Evolutionary conservation across 2,329 filamentous ascomycete species (phyloP).

Genomic region (Simplicillium sp.): DNA sequence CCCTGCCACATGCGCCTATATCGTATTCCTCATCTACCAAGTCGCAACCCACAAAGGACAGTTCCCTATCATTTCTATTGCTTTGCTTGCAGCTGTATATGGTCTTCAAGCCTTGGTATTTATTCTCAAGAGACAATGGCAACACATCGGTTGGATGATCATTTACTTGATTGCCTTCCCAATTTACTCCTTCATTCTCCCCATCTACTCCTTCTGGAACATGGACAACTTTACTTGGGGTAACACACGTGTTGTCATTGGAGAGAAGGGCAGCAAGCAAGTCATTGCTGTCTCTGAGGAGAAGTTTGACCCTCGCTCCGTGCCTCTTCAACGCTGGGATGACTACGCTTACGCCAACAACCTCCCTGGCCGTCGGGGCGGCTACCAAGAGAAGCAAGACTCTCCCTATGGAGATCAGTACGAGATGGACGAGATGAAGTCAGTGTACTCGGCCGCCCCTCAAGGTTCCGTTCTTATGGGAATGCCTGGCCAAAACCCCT

Average conservation of each 20-base stretch:
- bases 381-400: constrained; percentile 53
- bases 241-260: constrained; percentile 94
- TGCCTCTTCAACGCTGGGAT: constrained; percentile 94
- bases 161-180: constrained; percentile 96
- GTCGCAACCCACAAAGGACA: constrained; percentile 60
- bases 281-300: constrained; percentile 81
- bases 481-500: constrained; percentile 62
- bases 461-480: constrained; percentile 82
- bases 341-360: constrained; percentile 84
- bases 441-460: constrained; percentile 85
- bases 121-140: constrained; percentile 94
- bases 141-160: constrained; percentile 98
- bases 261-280: constrained; percentile 84
- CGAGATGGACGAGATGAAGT: constrained; percentile 98
- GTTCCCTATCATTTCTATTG: constrained; percentile 78
- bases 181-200: constrained; percentile 83
- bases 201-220: constrained; percentile 98
- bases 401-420: constrained; percentile 67
- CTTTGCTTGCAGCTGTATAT: constrained; percentile 85
- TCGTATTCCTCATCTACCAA: constrained; percentile 78
- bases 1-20: constrained; percentile 77
- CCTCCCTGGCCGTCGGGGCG: constrained; percentile 81
- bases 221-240: constrained; percentile 99
- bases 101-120: constrained; percentile 95
- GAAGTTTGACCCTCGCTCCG: constrained; percentile 81